A percentile compares a stretch with the other conserved stretches of the same genome.
Conservation (phyloP, 1,284 basidiomycete genomes). For the Erythrobasidium hasegawianum region DNA sequence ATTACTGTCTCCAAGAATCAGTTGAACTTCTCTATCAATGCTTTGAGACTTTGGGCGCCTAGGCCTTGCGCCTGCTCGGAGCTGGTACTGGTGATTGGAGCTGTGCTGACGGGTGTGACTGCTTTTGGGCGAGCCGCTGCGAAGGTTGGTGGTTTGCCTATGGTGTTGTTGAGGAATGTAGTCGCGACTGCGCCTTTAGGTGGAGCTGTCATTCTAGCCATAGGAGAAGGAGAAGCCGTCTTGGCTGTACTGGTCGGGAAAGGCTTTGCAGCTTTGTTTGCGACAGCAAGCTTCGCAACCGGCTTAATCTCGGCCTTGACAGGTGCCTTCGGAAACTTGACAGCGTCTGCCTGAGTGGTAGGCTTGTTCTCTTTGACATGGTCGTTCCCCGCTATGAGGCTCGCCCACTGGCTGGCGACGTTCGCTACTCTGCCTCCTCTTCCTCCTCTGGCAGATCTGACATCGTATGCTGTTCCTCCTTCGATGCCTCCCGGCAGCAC, state of each 20-base stretch:
- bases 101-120: background rate
- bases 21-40: constrained; percentile 30
- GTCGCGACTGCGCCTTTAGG: constrained; percentile 3
- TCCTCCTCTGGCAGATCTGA: constrained; percentile 29
- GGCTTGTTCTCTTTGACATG: background rate
- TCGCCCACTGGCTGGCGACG: constrained; percentile 27
- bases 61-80: background rate
- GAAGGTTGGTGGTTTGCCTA: constrained; percentile 19
- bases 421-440: constrained; percentile 28
- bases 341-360: background rate
- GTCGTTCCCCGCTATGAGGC: constrained; percentile 26
- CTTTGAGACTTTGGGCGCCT: constrained; percentile 5
- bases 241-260: background rate
- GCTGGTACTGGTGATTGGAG: background rate
- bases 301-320: background rate
- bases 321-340: background rate
- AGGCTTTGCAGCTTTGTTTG: background rate
- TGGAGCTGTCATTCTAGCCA: background rate
- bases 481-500: background rate
- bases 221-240: too few species aligned
- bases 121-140: background rate
- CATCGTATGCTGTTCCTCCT: background rate
- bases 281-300: background rate
- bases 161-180: constrained; percentile 10
- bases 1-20: too few species aligned